A percentile compares a stretch with the other conserved stretches of the same genome.
Evolutionary conservation across 768 basidiomycete genomes (phyloP).

Genomic region (Nevesoporus exiguus): DNA sequence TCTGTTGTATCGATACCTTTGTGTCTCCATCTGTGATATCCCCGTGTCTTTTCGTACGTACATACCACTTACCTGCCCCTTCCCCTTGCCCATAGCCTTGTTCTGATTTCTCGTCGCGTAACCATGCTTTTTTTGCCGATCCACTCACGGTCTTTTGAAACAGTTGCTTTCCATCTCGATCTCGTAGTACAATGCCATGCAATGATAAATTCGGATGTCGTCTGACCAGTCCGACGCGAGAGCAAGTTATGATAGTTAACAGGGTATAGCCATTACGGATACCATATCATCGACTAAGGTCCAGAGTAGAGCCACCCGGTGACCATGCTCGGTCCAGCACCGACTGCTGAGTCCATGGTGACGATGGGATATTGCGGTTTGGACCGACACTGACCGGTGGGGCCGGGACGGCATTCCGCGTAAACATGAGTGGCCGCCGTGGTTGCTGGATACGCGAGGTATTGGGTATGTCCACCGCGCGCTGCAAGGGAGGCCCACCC

Average conservation of each 20-base stretch:
- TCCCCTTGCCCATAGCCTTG: not conserved
- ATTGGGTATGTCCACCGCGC: conserved; percentile 50
- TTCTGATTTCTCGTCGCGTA: conserved; percentile 1
- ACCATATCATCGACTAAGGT: conserved; percentile 36
- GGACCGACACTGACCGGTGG: conserved; percentile 33
- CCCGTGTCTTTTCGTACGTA: not conserved
- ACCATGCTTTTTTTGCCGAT: not conserved
- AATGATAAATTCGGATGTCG: conserved; percentile 16
- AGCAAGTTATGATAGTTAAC: not conserved
- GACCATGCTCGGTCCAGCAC: conserved; percentile 45
- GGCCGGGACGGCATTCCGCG: conserved; percentile 33
- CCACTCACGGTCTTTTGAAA: not conserved
- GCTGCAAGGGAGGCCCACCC: conserved; percentile 38
- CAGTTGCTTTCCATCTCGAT: not conserved
- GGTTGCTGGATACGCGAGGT: conserved; percentile 51
- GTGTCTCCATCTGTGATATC: conserved; percentile 23
- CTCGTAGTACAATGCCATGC: conserved; percentile 6
- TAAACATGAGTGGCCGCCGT: conserved; percentile 58
- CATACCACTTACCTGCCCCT: not conserved
- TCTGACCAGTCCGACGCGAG: not conserved
- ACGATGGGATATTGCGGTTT: conserved; percentile 38
- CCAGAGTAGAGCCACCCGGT: conserved; percentile 36
- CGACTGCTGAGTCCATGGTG: conserved; percentile 40
- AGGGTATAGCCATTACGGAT: conserved; percentile 6
- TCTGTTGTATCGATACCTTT: conserved; percentile 27